These are phyloP conservation scores for Takashimella tepidaria DNA, from an alignment of 1,284 basidiomycete genomes.

Conservation along the genomic window DNA sequence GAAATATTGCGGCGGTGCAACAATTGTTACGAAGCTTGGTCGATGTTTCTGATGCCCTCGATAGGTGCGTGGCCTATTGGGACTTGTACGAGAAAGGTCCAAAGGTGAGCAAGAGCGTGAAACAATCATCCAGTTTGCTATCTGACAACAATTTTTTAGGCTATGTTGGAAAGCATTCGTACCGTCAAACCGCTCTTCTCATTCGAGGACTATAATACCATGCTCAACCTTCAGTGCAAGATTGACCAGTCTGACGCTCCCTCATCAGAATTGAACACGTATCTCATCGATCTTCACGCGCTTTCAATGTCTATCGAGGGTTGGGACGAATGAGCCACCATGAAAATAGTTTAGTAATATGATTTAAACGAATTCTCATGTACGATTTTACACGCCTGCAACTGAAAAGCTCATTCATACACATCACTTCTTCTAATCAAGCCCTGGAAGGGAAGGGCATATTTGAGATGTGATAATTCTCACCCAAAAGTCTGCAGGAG, in stretches of 20 bases:
- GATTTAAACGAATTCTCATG: neutral
- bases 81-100: conserved; percentile 68
- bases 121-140: no score
- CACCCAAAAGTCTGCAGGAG: conserved; percentile 44
- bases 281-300: conserved; percentile 47
- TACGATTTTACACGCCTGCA: no score
- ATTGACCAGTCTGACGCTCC: conserved; percentile 53
- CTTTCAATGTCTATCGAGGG: conserved; percentile 40
- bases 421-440: neutral
- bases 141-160: conserved; percentile 50
- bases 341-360: no score
- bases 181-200: conserved; percentile 58
- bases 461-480: conserved; percentile 40
- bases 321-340: neutral
- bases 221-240: conserved; percentile 81
- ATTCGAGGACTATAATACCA: conserved; percentile 86
- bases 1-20: conserved; percentile 87
- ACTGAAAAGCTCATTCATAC: neutral
- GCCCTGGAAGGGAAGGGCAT: conserved; percentile 2
- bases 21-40: conserved; percentile 72
- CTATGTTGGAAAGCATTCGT: conserved; percentile 66
- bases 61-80: conserved; percentile 62
- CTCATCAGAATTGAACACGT: conserved; percentile 42
- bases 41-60: neutral
- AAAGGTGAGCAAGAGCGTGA: conserved; percentile 60